Base-by-base conservation (phyloP, 2,329 filamentous ascomycete species). In the Colletotrichum eremochloae region DNA sequence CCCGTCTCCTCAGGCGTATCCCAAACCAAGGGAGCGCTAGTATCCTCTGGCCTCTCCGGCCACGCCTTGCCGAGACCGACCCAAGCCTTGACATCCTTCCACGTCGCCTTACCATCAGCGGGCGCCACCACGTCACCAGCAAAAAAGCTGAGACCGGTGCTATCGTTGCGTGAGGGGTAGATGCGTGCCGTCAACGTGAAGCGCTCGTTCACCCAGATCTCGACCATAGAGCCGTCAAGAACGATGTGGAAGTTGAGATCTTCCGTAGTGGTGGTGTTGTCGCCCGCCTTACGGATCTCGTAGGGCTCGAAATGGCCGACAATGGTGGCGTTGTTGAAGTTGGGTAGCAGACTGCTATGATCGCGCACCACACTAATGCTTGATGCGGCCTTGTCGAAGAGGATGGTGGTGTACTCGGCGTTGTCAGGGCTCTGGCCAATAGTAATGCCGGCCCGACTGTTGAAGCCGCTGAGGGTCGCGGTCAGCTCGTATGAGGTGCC, bases 141-240 rank as follows among this genome's bases (percentile, higher is more conserved):
- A 5, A 74, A 74, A 63, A 74, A 73, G 60, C 71, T 66, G 8
- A 74, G 58, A 1, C 71, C 73, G 3, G 73, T 74, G 61, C 73
- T 74, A 58, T 74, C 73, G 53, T 67, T 73, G 46, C 71, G 71
- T 36, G 73, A 73, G 9, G 73, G 73, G 62, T 75, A 75, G 24
- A 75, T 74, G 48, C 73, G 71, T 15, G 73, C 67, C 38, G 73
- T 74, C 2, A 75, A 57, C 18, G 71, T 65, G 24, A 75, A 75
- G 42, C 73, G 71, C 57, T 75, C 73, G 42, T 75, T 75, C 24
- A 74, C 68, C 71, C 72, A 75, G 62, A 75, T 64, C 68, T 75
- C 71, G 48, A 75, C 64, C 60, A 75, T 64, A 2, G 73, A 75
- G 48, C 63, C 63, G 61, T 75, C 73, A 1, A 75, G 60, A 0